phyloP scores from a whole-genome alignment of 305 asterid genomes.

The Plantago rigida region DNA sequence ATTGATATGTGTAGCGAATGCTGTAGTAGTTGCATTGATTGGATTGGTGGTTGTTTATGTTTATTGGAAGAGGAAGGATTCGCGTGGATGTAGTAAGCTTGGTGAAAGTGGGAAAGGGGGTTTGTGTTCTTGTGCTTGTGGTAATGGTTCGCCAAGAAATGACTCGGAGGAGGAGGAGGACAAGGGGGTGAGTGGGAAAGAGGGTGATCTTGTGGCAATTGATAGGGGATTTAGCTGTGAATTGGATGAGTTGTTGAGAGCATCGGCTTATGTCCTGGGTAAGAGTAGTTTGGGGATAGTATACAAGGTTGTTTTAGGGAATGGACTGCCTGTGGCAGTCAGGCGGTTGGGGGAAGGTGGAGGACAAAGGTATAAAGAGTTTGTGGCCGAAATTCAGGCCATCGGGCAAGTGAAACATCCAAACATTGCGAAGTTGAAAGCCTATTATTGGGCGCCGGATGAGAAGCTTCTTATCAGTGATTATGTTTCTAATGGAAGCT shows the following conservation, averaged over 20 bases:
- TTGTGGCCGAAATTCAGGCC: slow-evolving; percentile 78
- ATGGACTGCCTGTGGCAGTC: slow-evolving; percentile 89
- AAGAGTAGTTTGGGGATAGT: slow-evolving; percentile 91
- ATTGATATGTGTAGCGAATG: slow-evolving; percentile 63
- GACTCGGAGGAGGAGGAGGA: slow-evolving; percentile 48
- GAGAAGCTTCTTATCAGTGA: slow-evolving; percentile 95
- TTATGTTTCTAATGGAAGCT: slow-evolving; percentile 76
- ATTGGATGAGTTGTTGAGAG: slow-evolving; percentile 80
- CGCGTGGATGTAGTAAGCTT: slow-evolving; percentile 74
- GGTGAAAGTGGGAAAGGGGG: slow-evolving; percentile 51
- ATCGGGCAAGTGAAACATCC: slow-evolving; percentile 87
- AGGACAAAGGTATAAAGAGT: slow-evolving; percentile 85
- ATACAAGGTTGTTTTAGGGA: slow-evolving; percentile 87
- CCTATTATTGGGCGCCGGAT: slow-evolving; percentile 96
- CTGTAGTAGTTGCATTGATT: slow-evolving; percentile 60
- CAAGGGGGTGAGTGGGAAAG: slow-evolving; percentile 50
- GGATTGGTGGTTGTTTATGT: slow-evolving; percentile 55
- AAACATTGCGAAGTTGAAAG: slow-evolving; percentile 74
- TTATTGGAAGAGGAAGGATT: slow-evolving; percentile 76
- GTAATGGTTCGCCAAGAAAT: slow-evolving; percentile 40
- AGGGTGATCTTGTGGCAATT: slow-evolving; percentile 79
- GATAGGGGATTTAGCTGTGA: slow-evolving; percentile 80
- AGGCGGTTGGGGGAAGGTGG: slow-evolving; percentile 95
- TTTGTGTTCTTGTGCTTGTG: slow-evolving; percentile 47
- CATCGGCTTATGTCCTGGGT: slow-evolving; percentile 88